Base-by-base conservation (phyloP, 441 rosid genomes). In the Gossypium schwendimanii region DNA sequence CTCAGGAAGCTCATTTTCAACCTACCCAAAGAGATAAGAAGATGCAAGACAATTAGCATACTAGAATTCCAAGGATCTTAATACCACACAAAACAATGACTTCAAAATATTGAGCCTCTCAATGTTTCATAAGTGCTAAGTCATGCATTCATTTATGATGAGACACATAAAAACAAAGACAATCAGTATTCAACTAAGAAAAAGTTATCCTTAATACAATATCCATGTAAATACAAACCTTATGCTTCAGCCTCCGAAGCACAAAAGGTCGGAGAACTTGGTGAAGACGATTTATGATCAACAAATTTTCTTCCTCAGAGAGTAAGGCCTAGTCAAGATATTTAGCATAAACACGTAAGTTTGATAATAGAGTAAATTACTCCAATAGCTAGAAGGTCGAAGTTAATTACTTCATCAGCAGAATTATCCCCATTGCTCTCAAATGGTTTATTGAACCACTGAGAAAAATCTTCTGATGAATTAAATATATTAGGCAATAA, bases 371-470 rank as follows among this genome's bases (percentile, higher is more conserved):
- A 73, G 26, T 44, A 23, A 31, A 74, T 39, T 75, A 73, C 17
- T 70, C 36, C 45, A 14, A 72, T 50, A n/a, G 72, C 77, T 68
- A 41, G 54, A 66, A 70, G 71, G 70, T 12, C 36, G 50, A 76
- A 73, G 59, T 73, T 49, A 26, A 88, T 84, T 81, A 90, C 98
- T 87, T 90, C 87, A 72, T 93, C 98, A 20, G 92, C 86, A 76
- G 97, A 87, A 86, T 41, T 89, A 82, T 93, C 98, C 71, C 94
- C 96, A 79, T 83, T 93, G 76, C 96, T 76, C 88, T 91, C 84
- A 83, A 93, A 91, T 73, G 98, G 98, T 82, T 91, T 91, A 86
- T 93, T 93, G 83, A 93, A 93, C 98, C 98, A 93, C 75, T 93
- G 98, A 81, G 97, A 91, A 79, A 93, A 93, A 80, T 93, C 98